Base-by-base conservation (phyloP, 495 filamentous ascomycete species). In the Lepidopterella palustris region DNA sequence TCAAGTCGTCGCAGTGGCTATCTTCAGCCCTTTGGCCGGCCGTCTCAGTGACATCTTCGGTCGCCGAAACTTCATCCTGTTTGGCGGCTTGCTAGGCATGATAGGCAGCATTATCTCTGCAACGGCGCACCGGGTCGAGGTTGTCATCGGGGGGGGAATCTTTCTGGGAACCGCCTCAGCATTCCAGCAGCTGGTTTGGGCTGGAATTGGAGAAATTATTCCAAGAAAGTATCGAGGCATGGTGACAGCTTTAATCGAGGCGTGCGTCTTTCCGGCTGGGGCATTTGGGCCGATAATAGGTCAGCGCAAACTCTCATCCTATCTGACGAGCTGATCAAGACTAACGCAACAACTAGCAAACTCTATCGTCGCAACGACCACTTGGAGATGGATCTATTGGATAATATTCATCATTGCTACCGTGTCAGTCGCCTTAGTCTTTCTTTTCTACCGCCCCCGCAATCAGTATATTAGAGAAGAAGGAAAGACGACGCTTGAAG, bases 381-480 rank as follows among this genome's bases (percentile, higher is more conserved):
- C 48, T 18, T 51, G 48, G 48, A 11, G 48, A 51, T 23, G 11
- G 21, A 11, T 23, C 26, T 51, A n/a, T 23, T 51, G 48, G 48
- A 11, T 51, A 11, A 23, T 23, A 51, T 51, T 51, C 24, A 23
- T 23, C 2, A 13, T 51, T 10, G 23, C n/a, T 23, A 23, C 26
- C 24, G 23, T 23, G 3, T 13, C 21, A 13, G n/a, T 51, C 15
- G 23, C 24, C 20, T 28, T 51, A 13, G 26, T 51, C 26, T 23
- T 51, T 13, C 23, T 51, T 23, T 51, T 51, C 26, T 51, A 51
- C 23, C 48, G 24, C 10, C 48, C 48, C 2, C n/a, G n/a, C 10
- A 51, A 51, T 51, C 48, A 51, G 48, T 51, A 42, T 42, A 42
- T 42, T 42, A 6, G 32, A 8, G 39, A 42, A 42, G 39, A 42